A percentile compares a stretch with the other conserved stretches of the same genome.
Conservation (phyloP, 2,329 filamentous ascomycete genomes). For the Colletotrichum destructivum region DNA sequence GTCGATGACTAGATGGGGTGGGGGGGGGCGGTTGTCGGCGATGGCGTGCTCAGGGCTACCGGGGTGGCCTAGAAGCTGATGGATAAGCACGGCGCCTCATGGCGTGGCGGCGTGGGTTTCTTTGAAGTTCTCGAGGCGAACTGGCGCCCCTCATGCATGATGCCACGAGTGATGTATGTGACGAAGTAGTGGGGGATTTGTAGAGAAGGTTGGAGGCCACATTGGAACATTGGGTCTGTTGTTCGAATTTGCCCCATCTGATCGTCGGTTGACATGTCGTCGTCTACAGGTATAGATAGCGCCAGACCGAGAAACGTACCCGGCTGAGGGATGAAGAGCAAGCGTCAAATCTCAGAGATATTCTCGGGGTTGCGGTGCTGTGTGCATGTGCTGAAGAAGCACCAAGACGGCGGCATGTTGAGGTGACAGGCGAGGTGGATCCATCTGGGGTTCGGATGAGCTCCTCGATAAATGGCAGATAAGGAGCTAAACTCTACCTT, state of each 20-base stretch:
- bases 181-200: neutral
- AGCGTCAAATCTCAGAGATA: neutral
- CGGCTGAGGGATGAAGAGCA: neutral
- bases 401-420: neutral
- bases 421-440: slow-evolving; percentile 1
- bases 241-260: slow-evolving; percentile 17
- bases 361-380: neutral
- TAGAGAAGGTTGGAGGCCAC: neutral
- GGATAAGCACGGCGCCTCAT: slow-evolving; percentile 5
- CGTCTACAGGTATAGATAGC: neutral
- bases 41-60: slow-evolving; percentile 37
- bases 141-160: slow-evolving; percentile 2
- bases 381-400: neutral
- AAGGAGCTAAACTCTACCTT: neutral
- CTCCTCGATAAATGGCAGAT: neutral
- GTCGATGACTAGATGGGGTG: slow-evolving; percentile 5
- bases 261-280: neutral
- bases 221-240: neutral
- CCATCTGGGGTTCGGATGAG: neutral
- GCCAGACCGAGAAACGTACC: no score
- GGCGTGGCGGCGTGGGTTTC: slow-evolving; percentile 21
- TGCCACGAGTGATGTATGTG: slow-evolving; percentile 1
- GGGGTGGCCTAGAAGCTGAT: slow-evolving; percentile 5
- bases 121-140: neutral
- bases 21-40: slow-evolving; percentile 40